Conservation (phyloP, 306 rosid genomes). For the Fragaria nilgerrensis region DNA sequence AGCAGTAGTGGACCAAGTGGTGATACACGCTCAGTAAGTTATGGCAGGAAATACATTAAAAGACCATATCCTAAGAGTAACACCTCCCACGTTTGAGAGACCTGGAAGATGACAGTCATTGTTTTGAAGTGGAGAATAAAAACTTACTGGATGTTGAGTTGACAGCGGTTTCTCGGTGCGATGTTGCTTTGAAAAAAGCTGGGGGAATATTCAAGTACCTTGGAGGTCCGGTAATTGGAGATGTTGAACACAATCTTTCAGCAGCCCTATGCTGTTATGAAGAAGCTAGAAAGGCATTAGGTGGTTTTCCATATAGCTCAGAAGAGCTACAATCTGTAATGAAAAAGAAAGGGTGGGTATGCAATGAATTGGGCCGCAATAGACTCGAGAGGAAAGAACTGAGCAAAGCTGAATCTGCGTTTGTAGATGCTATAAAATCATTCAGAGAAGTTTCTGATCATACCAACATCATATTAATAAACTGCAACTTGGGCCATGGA, state of each 20-base stretch:
- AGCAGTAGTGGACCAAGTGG: conserved; percentile 46
- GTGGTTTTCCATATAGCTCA: conserved; percentile 60
- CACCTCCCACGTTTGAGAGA: conserved; percentile 43
- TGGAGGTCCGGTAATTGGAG: conserved; percentile 55
- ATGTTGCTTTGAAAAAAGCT: conserved; percentile 39
- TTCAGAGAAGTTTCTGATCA: conserved; percentile 90
- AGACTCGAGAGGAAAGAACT: conserved; percentile 70
- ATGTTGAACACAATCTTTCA: conserved; percentile 58
- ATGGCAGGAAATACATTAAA: conserved; percentile 63
- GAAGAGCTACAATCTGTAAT: conserved; percentile 64
- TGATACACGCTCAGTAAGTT: conserved; percentile 32
- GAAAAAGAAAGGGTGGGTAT: conserved; percentile 92
- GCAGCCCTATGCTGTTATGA: conserved; percentile 74
- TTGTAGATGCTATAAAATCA: conserved; percentile 79
- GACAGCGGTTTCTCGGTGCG: conserved; percentile 36
- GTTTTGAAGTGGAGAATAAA: conserved; percentile 30
- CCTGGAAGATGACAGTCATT: conserved; percentile 34
- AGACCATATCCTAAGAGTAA: conserved; percentile 41
- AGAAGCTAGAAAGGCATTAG: conserved; percentile 71
- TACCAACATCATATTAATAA: conserved; percentile 77
- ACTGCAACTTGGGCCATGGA: conserved; percentile 96
- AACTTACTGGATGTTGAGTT: conserved; percentile 35
- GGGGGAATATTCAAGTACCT: conserved; percentile 94
- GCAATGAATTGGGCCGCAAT: conserved; percentile 84
- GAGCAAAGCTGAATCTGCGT: conserved; percentile 70